phyloP scores from a whole-genome alignment of 345 rosid species.

The Rhodamnia rubescens region DNA sequence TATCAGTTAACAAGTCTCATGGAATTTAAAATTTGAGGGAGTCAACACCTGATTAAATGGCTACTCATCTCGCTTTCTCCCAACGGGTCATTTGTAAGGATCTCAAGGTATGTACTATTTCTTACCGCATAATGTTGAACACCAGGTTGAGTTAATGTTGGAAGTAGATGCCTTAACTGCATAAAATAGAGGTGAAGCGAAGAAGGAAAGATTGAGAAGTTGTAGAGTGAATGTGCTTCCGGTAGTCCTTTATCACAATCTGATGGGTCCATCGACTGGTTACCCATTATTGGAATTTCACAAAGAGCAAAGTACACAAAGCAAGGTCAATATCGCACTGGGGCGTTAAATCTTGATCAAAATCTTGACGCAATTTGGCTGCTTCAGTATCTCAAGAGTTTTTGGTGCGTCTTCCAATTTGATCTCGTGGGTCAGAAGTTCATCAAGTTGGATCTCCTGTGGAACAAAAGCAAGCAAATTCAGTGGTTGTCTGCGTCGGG shows the following conservation, averaged over 20 bases:
- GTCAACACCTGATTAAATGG: background rate
- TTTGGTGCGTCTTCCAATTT: slow-evolving; percentile 29
- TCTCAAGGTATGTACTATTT: background rate
- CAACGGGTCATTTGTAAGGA: background rate
- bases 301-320: background rate
- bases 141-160: background rate
- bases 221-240: background rate
- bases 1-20: background rate
- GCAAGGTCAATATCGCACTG: background rate
- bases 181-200: background rate
- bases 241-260: background rate
- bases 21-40: background rate
- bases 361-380: slow-evolving; percentile 27
- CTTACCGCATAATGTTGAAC: background rate
- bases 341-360: slow-evolving; percentile 15
- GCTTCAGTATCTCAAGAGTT: slow-evolving; percentile 21
- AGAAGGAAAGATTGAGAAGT: background rate
- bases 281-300: background rate
- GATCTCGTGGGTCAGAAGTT: slow-evolving; percentile 42
- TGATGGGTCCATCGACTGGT: background rate
- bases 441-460: slow-evolving; percentile 39
- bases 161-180: background rate
- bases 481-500: background rate
- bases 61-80: background rate
- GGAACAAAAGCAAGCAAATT: background rate